A percentile compares a stretch with the other conserved stretches of the same genome.
phyloP scores from a whole-genome alignment of 495 filamentous ascomycete species.

The Podospora bellae-mahoneyi region DNA sequence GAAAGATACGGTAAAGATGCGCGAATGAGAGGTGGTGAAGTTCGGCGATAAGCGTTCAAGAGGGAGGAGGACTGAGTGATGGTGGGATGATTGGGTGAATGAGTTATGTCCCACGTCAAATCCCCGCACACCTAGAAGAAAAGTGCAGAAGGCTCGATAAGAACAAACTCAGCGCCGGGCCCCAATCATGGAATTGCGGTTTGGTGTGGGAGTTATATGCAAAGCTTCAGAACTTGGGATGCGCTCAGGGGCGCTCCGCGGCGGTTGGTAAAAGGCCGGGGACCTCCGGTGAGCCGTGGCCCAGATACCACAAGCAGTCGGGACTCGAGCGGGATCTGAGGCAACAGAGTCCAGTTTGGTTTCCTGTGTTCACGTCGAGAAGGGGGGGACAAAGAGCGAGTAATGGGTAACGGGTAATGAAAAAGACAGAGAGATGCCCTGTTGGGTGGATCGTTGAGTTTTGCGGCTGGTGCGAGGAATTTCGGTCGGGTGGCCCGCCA shows the following conservation, averaged over 20 bases:
- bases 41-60: no score
- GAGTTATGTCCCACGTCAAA: background rate
- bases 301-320: background rate
- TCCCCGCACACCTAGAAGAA: background rate
- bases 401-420: no score
- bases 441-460: background rate
- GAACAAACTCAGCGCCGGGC: background rate
- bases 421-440: no score
- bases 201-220: no score
- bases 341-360: background rate
- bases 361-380: background rate
- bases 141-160: background rate
- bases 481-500: no score
- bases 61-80: no score
- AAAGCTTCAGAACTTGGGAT: no score
- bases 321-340: background rate
- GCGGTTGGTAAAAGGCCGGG: background rate
- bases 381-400: background rate
- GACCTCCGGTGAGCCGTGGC: background rate
- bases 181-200: background rate
- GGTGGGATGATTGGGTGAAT: no score
- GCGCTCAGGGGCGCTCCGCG: no score
- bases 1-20: background rate
- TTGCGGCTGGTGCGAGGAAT: background rate
- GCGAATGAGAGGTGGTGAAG: background rate